Percentiles rank a stretch among this genome's conserved stretches.
phyloP scores from a whole-genome alignment of 2,329 filamentous ascomycete species.

The Pleomassaria siparia region DNA sequence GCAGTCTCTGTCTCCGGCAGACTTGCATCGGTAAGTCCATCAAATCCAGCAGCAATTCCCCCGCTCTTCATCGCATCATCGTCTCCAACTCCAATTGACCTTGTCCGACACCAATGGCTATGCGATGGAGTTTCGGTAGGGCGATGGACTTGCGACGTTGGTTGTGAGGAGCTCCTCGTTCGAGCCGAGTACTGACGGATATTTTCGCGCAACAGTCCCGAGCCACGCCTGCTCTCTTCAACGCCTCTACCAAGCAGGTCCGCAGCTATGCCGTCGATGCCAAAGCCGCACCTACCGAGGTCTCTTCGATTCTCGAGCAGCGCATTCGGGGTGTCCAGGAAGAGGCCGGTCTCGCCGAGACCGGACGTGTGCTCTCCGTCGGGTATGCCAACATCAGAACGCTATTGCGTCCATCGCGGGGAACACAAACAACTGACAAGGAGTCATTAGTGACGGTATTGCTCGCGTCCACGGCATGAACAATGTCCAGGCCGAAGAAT shows the following conservation, averaged over 20 bases:
- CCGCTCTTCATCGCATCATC: slow-evolving; percentile 40
- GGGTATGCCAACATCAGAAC: slow-evolving; percentile 70
- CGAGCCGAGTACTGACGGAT: slow-evolving; percentile 50
- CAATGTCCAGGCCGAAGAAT: slow-evolving; percentile 99
- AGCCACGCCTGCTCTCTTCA: slow-evolving; percentile 78
- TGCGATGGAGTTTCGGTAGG: slow-evolving; percentile 41
- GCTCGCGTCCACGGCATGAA: slow-evolving; percentile 99
- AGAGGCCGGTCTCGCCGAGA: slow-evolving; percentile 95
- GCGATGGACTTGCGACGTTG: slow-evolving; percentile 44
- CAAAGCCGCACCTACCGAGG: slow-evolving; percentile 95
- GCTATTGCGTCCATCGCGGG: slow-evolving; percentile 30
- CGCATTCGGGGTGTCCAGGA: slow-evolving; percentile 98
- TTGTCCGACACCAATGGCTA: slow-evolving; percentile 36
- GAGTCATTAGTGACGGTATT: slow-evolving; percentile 87
- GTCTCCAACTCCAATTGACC: slow-evolving; percentile 36
- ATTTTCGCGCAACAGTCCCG: slow-evolving; percentile 68
- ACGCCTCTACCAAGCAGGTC: slow-evolving; percentile 68
- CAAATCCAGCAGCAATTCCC: slow-evolving; percentile 45
- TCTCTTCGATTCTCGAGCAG: slow-evolving; percentile 99
- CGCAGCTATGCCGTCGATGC: slow-evolving; percentile 90
- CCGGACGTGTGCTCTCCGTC: slow-evolving; percentile 96
- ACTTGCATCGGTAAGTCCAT: slow-evolving; percentile 87
- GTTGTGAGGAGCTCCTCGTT: slow-evolving; percentile 34
- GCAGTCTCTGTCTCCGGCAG: slow-evolving; percentile 90
- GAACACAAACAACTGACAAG: slow-evolving; percentile 34